Evolutionary conservation across 257 asterid genomes (phyloP).

Genomic region (Solanum appendiculatum): DNA sequence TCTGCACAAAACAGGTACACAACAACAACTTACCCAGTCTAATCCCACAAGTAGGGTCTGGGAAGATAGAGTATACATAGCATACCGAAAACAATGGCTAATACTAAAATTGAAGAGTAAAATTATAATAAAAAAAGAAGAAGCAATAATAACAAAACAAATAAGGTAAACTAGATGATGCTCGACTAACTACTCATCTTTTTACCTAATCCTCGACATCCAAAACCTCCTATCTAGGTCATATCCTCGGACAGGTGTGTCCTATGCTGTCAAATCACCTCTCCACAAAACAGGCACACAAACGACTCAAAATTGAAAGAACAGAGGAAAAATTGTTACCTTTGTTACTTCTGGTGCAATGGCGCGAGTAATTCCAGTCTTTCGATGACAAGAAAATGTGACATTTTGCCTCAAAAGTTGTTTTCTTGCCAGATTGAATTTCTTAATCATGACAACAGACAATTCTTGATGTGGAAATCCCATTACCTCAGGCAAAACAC

Average conservation of each 20-base stretch:
- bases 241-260: background rate
- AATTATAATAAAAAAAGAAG: too few relatives aligned
- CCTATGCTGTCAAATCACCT: background rate
- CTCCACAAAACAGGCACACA: background rate
- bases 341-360: background rate
- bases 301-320: background rate
- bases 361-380: background rate
- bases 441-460: background rate
- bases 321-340: background rate
- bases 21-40: background rate
- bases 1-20: background rate
- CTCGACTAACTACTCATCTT: background rate
- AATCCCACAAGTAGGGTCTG: background rate
- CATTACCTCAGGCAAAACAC: background rate
- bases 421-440: background rate
- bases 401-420: background rate
- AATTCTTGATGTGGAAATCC: background rate
- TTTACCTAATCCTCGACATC: background rate
- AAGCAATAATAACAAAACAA: background rate
- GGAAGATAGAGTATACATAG: background rate
- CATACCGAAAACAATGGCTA: background rate
- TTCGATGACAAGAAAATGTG: background rate
- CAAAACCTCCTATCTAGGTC: background rate
- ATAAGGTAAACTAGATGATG: background rate
- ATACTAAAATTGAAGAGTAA: background rate